Percentiles rank a stretch among this genome's conserved stretches.
Conservation (phyloP, 2,329 filamentous ascomycete species). For the Fusarium denticulatum region DNA sequence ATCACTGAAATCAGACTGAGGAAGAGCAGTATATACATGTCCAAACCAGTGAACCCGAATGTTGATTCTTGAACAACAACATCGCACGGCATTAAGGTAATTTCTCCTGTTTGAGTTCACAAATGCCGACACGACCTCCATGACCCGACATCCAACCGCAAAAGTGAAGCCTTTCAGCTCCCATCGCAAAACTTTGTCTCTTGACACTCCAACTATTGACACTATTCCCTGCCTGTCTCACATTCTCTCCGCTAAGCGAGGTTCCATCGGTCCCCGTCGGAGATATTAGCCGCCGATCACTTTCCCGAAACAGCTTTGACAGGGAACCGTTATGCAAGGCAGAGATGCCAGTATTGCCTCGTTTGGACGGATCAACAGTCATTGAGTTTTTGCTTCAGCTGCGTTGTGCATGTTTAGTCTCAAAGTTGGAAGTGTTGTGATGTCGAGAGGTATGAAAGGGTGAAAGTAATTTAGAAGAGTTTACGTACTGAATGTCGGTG, state of each 20-base stretch:
- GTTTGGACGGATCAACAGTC: neutral
- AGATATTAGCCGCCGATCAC: neutral
- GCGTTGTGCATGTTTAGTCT: neutral
- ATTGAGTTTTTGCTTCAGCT: neutral
- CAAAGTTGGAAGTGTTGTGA: neutral
- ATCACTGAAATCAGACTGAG: neutral
- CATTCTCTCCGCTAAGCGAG: neutral
- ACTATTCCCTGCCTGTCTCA: neutral
- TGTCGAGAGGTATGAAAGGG: neutral
- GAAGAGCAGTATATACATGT: neutral
- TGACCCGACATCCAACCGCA: neutral
- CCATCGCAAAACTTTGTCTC: neutral
- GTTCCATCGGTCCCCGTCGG: neutral
- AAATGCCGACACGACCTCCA: neutral
- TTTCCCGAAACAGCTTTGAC: neutral
- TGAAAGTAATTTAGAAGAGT: fast-evolving
- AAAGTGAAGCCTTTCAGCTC: neutral
- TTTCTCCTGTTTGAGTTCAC: neutral
- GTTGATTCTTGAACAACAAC: neutral
- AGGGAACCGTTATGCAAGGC: neutral
- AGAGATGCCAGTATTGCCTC: neutral
- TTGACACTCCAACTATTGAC: neutral
- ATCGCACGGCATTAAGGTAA: neutral
- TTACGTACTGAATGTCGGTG: fast-evolving
- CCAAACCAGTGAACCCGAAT: fast-evolving